These are phyloP conservation scores for Cutaneotrichosporon spelunceum DNA, from an alignment of 1,284 basidiomycete genomes.

Conservation along the genomic window DNA sequence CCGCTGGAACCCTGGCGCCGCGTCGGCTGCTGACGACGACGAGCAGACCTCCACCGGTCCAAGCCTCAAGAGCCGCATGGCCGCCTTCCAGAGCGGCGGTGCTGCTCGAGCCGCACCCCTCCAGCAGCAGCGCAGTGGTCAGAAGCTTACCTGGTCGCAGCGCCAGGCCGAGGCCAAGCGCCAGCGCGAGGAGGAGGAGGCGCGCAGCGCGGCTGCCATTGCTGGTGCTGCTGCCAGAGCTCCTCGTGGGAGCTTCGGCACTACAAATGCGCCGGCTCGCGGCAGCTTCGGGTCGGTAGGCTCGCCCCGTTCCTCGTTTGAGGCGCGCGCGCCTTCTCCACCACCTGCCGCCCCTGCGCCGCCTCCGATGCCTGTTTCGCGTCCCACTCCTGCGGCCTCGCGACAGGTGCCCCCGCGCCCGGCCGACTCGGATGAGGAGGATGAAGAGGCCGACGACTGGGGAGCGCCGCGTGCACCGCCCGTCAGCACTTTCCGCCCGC, in stretches of 20 bases:
- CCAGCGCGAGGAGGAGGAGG: constrained; percentile 75
- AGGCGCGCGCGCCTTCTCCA: constrained; percentile 19
- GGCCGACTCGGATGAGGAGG: constrained; percentile 35
- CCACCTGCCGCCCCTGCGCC: constrained; percentile 23
- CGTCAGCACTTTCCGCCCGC: constrained; percentile 28
- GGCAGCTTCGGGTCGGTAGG: not conserved
- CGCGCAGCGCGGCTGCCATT: constrained; percentile 60
- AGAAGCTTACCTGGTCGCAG: constrained; percentile 87
- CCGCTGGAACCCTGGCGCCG: constrained; percentile 63
- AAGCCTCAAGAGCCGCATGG: constrained; percentile 44
- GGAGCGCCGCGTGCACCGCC: constrained; percentile 36
- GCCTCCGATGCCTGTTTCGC: constrained; percentile 10
- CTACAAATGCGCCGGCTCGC: constrained; percentile 13
- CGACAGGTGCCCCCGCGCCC: constrained; percentile 32
- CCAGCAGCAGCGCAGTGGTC: constrained; percentile 41
- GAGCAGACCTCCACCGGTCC: constrained; percentile 37
- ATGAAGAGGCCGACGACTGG: constrained; percentile 42
- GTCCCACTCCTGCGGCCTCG: constrained; percentile 4
- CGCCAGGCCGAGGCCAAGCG: constrained; percentile 82
- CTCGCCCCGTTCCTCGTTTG: constrained; percentile 12
- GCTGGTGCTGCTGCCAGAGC: constrained; percentile 28
- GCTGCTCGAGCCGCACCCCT: constrained; percentile 17
- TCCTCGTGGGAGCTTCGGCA: constrained; percentile 21
- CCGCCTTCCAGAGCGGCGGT: constrained; percentile 37
- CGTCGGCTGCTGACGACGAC: constrained; percentile 26